Conservation (phyloP, 208 protist genomes). For the Leishmania arabica region DNA sequence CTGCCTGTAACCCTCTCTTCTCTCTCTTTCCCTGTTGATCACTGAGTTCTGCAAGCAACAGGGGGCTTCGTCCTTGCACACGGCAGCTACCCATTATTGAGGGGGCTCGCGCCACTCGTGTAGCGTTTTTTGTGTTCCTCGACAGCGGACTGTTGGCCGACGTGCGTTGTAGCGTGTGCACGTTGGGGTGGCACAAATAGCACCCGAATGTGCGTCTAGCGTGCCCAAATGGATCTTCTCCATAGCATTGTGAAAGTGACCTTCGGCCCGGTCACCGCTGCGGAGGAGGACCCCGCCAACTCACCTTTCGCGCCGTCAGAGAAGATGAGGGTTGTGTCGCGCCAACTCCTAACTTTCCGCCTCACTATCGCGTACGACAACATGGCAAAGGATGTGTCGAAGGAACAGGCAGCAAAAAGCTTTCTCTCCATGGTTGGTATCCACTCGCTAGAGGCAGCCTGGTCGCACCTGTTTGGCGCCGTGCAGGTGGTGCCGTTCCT, state of each 20-base stretch:
- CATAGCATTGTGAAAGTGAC: constrained; percentile 34
- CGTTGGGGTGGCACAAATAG: neutral
- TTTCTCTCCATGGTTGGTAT: constrained; percentile 47
- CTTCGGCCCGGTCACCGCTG: constrained; percentile 21
- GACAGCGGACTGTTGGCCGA: neutral
- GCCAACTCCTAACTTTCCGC: constrained; percentile 45
- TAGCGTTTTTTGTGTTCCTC: neutral
- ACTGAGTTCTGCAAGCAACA: neutral
- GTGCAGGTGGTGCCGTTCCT: constrained; percentile 48
- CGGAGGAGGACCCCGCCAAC: neutral
- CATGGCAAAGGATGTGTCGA: constrained; percentile 18
- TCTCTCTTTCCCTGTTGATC: neutral
- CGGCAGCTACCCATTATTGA: neutral
- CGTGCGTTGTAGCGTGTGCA: neutral
- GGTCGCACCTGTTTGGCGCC: constrained; percentile 46
- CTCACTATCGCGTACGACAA: constrained; percentile 47
- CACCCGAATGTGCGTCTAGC: neutral
- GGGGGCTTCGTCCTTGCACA: neutral
- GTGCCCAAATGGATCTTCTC: constrained; percentile 42
- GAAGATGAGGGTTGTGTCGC: constrained; percentile 36
- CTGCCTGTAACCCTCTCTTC: neutral
- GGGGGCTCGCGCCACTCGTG: neutral
- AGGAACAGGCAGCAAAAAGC: constrained; percentile 22
- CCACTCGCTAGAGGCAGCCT: constrained; percentile 45
- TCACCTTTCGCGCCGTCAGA: neutral